Evolutionary conservation across 1,284 basidiomycete species (phyloP).

Genomic region (Schizophyllum commune): DNA sequence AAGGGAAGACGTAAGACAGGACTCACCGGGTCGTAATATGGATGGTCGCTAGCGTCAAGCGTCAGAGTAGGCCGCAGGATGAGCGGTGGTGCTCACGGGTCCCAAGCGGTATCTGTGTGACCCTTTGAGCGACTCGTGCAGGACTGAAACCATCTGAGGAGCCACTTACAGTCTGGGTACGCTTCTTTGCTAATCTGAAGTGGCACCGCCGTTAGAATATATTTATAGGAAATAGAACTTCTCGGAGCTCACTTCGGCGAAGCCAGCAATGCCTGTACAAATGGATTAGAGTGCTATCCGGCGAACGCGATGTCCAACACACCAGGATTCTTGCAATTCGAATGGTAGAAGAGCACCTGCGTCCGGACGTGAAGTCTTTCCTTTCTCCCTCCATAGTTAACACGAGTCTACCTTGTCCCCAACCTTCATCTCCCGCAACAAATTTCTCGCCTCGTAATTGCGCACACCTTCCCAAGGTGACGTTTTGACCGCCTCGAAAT

Average conservation of each 20-base stretch:
- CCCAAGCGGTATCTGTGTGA: conserved; percentile 78
- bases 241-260: conserved; percentile 69
- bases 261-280: conserved; percentile 67
- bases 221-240: no score
- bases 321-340: conserved; percentile 88
- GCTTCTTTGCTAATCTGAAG: conserved; percentile 79
- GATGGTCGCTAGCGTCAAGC: conserved; percentile 48
- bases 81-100: conserved; percentile 45
- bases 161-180: conserved; percentile 80
- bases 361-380: background rate
- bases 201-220: no score
- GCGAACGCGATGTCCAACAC: conserved; percentile 10
- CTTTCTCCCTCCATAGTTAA: conserved; percentile 13
- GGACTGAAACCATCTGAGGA: background rate
- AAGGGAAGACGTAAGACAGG: background rate
- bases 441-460: conserved; percentile 86
- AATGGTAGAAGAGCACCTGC: conserved; percentile 81
- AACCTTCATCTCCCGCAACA: conserved; percentile 87
- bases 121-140: background rate
- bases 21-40: conserved; percentile 80
- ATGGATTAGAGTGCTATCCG: conserved; percentile 4
- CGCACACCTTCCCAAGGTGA: conserved; percentile 91
- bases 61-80: background rate
- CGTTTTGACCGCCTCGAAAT: conserved; percentile 69
- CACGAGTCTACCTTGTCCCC: conserved; percentile 62